Conservation (phyloP, 1,139 yeast species). For the Protomyces inouyei region DNA sequence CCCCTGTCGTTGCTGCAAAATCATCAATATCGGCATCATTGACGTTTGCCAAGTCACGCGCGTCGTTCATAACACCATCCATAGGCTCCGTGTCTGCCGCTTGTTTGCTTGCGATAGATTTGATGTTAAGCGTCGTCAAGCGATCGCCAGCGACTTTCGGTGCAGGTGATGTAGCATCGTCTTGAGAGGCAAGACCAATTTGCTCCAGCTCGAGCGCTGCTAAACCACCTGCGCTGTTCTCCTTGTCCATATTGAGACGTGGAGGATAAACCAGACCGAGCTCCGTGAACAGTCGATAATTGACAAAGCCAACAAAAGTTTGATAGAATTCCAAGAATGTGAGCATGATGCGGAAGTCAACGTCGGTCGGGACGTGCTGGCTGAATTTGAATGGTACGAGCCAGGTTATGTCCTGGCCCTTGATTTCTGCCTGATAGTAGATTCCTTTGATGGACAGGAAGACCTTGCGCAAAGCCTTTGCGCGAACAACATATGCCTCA, state of each 20-base stretch:
- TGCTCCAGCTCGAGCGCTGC: slow-evolving; percentile 69
- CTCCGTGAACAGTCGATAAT: slow-evolving; percentile 80
- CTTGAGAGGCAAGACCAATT: slow-evolving; percentile 7
- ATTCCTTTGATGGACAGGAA: slow-evolving; percentile 97
- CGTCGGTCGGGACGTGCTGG: slow-evolving; percentile 86
- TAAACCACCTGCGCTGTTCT: slow-evolving; percentile 86
- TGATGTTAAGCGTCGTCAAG: slow-evolving; percentile 31
- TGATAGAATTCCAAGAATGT: slow-evolving; percentile 95
- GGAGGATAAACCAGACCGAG: slow-evolving; percentile 89
- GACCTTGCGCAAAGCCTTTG: slow-evolving; percentile 74
- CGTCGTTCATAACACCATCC: slow-evolving; percentile 39
- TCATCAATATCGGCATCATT: slow-evolving; percentile 45
- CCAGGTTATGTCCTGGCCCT: slow-evolving; percentile 94
- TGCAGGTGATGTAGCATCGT: slow-evolving; percentile 22
- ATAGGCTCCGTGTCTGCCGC: slow-evolving; percentile 47
- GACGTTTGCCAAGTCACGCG: slow-evolving; percentile 42
- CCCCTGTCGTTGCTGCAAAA: slow-evolving; percentile 53
- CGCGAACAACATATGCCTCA: slow-evolving; percentile 89
- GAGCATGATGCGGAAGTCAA: slow-evolving; percentile 94
- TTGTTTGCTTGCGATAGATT: slow-evolving; percentile 33
- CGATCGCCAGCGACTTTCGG: slow-evolving; percentile 1
- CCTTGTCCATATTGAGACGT: slow-evolving; percentile 61
- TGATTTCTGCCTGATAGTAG: slow-evolving; percentile 82
- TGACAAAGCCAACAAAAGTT: slow-evolving; percentile 79
- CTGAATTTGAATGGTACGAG: slow-evolving; percentile 96